Evolutionary conservation across 2,329 filamentous ascomycete species (phyloP), one percentile per base, ranked within the genome.

Genomic region (Cladosporium oxysporum): DNA sequence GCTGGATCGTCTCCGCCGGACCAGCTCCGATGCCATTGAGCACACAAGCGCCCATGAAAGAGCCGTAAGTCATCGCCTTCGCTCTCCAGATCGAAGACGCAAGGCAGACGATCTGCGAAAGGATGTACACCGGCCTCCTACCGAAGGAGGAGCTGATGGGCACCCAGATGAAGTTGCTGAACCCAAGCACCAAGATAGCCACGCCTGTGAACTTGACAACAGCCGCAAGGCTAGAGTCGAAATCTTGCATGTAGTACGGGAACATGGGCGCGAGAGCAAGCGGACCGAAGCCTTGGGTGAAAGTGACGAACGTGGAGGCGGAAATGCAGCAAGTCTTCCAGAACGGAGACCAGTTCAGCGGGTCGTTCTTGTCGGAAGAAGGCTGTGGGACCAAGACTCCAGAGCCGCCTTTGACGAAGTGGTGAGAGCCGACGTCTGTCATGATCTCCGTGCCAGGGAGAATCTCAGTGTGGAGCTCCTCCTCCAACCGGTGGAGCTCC

Each of bases 11-110:
- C 77, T 90, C 87, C 2, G 84, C 83, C 6, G 87, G 86, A 0
- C 86, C 87, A 58, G 86, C 86, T 6, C 84, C 87, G 53, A 89
- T 81, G 0, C 87, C 87, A 71, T 88, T 88, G 7, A 90, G 78
- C 80, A 87, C 59, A 83, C 87, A 77, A 18, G 76, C 76, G 21
- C 86, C 88, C 85, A 90, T 88, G 72, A 89, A 90, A 58, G 83
- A 85, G 60, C 79, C 78, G 71, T 90, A 90, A 0, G 81, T 82
- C 18, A 78, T 83, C 6, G 88, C 86, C 58, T 78, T 78, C 0
- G 87, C 87, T 68, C 86, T 81, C 86, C 85, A 87, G 67, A 87
- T 84, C 28, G 80, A 82, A 18, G 82, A 83, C 3, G 77, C 82
- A 31, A 87, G 77, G 70, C 83, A 85, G 66, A 87, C 79, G 37